phyloP scores from a whole-genome alignment of 2,329 filamentous ascomycete genomes.

The Nemania sp. region DNA sequence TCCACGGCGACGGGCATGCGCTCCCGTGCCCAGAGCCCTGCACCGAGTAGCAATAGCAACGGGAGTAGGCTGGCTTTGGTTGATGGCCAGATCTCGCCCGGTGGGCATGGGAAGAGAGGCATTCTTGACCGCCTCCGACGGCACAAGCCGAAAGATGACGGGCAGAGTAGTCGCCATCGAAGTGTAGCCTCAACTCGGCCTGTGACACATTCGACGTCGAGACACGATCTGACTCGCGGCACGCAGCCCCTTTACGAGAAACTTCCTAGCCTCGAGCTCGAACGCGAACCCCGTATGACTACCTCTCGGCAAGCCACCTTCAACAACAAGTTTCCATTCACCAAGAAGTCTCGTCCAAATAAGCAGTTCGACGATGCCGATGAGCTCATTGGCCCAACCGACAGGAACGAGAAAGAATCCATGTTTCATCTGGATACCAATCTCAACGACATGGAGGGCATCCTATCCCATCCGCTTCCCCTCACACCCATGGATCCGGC shows the following conservation, averaged over 20 bases:
- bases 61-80: constrained; percentile 54
- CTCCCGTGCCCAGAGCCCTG: constrained; percentile 77
- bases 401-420: constrained; percentile 62
- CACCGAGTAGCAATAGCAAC: constrained; percentile 73
- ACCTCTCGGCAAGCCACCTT: constrained; percentile 56
- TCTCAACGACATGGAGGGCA: constrained; percentile 88
- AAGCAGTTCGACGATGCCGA: constrained; percentile 57
- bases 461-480: constrained; percentile 72
- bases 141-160: constrained; percentile 61
- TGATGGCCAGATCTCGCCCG: constrained; percentile 64
- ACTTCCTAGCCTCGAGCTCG: constrained; percentile 37
- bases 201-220: constrained; percentile 55
- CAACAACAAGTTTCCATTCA: constrained; percentile 67
- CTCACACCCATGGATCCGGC: constrained; percentile 71
- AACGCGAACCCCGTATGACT: constrained; percentile 32
- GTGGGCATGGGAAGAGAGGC: constrained; percentile 56
- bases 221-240: constrained; percentile 49
- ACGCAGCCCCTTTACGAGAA: constrained; percentile 47
- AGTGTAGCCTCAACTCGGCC: constrained; percentile 60
- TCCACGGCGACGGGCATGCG: constrained; percentile 48
- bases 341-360: constrained; percentile 57
- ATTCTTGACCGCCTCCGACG: constrained; percentile 56
- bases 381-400: constrained; percentile 64
- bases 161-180: constrained; percentile 48
- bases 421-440: constrained; percentile 85